Evolutionary conservation across 768 basidiomycete species (phyloP).

Genomic region (Podaxis mareebaensis): DNA sequence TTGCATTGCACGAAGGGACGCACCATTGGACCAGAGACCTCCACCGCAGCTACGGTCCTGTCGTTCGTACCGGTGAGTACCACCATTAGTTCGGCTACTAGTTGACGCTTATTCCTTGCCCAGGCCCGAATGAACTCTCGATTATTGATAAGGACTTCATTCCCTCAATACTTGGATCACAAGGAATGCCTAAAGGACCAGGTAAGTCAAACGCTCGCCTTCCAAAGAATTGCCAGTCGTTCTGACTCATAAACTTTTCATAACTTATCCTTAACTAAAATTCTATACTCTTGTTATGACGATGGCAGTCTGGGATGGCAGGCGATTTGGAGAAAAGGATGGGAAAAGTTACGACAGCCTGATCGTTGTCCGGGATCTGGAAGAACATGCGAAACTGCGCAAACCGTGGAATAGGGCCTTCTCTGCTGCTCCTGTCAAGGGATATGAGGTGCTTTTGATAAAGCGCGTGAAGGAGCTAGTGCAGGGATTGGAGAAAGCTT

Average conservation of each 20-base stretch:
- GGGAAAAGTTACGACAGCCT: constrained; percentile 20
- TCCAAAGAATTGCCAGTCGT: not conserved
- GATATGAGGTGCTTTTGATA: constrained; percentile 36
- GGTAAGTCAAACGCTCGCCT: constrained; percentile 31
- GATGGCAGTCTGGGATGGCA: constrained; percentile 41
- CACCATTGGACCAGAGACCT: constrained; percentile 28
- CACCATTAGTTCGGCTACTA: too few species aligned
- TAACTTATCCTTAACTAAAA: too few species aligned
- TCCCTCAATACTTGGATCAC: constrained; percentile 41
- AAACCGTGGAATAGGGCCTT: constrained; percentile 46
- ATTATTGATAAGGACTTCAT: constrained; percentile 43
- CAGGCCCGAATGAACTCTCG: constrained; percentile 56
- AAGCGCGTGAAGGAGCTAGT: constrained; percentile 33
- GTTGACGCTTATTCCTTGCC: not conserved
- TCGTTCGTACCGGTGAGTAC: constrained; percentile 36
- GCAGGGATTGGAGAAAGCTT: constrained; percentile 23
- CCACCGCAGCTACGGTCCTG: constrained; percentile 33
- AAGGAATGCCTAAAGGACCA: constrained; percentile 55
- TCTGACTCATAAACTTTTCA: not conserved
- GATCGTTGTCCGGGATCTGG: constrained; percentile 26
- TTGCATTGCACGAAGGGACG: constrained; percentile 25
- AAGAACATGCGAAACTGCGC: constrained; percentile 38
- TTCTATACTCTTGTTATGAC: not conserved
- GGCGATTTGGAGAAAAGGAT: constrained; percentile 32
- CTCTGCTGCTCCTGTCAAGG: constrained; percentile 36